Conservation (phyloP, 1,284 basidiomycete species). For the Ceratorhiza oryzae-sativae region DNA sequence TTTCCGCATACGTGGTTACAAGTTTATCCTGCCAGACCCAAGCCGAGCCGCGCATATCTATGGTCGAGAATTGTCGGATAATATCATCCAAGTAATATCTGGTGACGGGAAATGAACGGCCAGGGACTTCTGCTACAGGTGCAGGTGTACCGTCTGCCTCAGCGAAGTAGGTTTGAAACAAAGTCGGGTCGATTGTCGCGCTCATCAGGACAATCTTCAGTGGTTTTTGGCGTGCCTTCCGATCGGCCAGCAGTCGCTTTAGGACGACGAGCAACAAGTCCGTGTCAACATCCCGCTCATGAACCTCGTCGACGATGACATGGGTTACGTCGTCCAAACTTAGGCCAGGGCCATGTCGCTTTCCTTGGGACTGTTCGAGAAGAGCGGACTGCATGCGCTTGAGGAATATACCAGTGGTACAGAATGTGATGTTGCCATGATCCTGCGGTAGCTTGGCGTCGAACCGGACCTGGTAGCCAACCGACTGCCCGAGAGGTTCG, state of each 20-base stretch:
- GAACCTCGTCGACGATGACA: slow-evolving; percentile 94
- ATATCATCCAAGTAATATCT: slow-evolving; percentile 87
- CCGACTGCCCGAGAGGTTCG: slow-evolving; percentile 71
- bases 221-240: slow-evolving; percentile 74
- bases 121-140: slow-evolving; percentile 85
- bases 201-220: slow-evolving; percentile 95
- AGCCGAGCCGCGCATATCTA: slow-evolving; percentile 47
- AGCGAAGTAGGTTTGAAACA: slow-evolving; percentile 90
- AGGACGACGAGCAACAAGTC: slow-evolving; percentile 92
- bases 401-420: slow-evolving; percentile 92
- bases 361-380: slow-evolving; percentile 51
- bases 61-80: slow-evolving; percentile 51
- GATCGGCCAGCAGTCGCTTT: slow-evolving; percentile 82
- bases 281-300: slow-evolving; percentile 95
- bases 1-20: slow-evolving; percentile 78
- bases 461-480: slow-evolving; percentile 95
- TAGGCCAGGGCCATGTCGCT: slow-evolving; percentile 46
- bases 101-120: slow-evolving; percentile 88
- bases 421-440: slow-evolving; percentile 90
- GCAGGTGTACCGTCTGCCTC: slow-evolving; percentile 69
- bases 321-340: slow-evolving; percentile 87
- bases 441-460: slow-evolving; percentile 81
- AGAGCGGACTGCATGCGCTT: slow-evolving; percentile 86
- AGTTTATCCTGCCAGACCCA: slow-evolving; percentile 81
- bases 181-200: slow-evolving; percentile 89